Base-by-base conservation (phyloP, 306 rosid species). In the Gillenia trifoliata region DNA sequence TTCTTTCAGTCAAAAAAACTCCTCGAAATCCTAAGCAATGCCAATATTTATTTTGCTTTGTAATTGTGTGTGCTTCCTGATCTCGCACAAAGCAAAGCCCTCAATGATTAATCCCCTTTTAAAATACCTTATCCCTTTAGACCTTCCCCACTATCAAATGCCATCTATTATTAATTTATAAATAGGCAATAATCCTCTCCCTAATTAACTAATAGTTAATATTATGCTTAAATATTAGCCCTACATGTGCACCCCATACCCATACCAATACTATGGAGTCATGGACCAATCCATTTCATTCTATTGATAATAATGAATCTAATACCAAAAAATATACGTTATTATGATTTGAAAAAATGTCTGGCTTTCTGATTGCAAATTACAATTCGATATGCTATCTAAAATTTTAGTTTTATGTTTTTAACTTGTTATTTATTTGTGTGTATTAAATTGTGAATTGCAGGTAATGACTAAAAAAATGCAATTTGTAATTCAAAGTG, bases 41-140 rank as follows among this genome's bases (percentile, higher is more conserved):
- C 65, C 63, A 52, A 70, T 50, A 62, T 22, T n/a, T n/a, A n/a
- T n/a, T n/a, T n/a, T 55, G 75, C 31, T 31, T n/a, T n/a, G n/a
- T n/a, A 10, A 10, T 23, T 23, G 63, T 56, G 31, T 52, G 69
- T 88, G 96, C 81, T 81, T 86, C 96, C 88, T 77, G 84, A 77
- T 87, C 84, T 75, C 66, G 60, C 82, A 75, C 86, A 83, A 81
- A 52, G 26, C 47, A 26, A 33, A 80, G 55, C 25, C 79, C 30
- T 84, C 89, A 86, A 88, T 84, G 76, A 88, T 86, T 78, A 79
- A 77, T 36, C 23, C 52, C 40, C 64, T 31, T 45, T 74, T 70
- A 65, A 71, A 81, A 47, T 72, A 75, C 6, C 64, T 64, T 79
- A 78, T 81, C 60, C 31, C 66, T 66, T 45, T 15, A 4, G 47